Evolutionary conservation across 2,329 filamentous ascomycete species (phyloP), one percentile per base, ranked within the genome.

Genomic region (Ophiognomonia clavigignenti-juglandacearum): DNA sequence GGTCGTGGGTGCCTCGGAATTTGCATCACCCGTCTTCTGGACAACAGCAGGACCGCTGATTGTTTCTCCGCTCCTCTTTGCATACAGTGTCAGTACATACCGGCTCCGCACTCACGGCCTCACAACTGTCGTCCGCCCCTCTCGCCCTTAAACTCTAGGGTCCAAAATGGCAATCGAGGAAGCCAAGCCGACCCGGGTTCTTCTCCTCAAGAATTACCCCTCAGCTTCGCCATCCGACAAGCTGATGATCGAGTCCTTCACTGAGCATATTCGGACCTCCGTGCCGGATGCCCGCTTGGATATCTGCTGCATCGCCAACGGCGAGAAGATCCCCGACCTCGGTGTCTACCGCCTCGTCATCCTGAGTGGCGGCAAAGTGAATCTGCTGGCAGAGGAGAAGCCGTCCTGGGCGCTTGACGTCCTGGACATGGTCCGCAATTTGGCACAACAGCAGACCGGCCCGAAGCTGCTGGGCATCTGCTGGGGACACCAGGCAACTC

Each of bases 171-270:
- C 22, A 7, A 7, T 3, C n/a, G n/a, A 23, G 16, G 3, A 4
- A 6, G 19, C 10, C 3, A 19, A 35, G 19, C 4, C 8, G 8
- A 20, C 23, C n/a, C 35, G n/a, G 2, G 20, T 43, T 2, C 22
- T 43, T 23, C 14, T 43, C 2, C 14, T 36, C 8, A 43, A 43
- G 22, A 43, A 43, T 22, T 43, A 43, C 22, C 40, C 40, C 13
- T 36, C 31, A 4, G 14, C 40, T 2, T 23, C 31, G 14, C 14
- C 40, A 5, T n/a, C 22, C 19, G 40, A 43, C 14, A 32, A 43
- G 9, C 20, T 23, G 4, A 26, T 34, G 20, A 8, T 35, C 18
- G 20, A 36, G 13, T 43, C 40, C 7, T 43, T 36, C 13, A 11
- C 16, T 6, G 20, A n/a, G 26, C 38, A 32, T 13, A 38, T 44